phyloP scores from a whole-genome alignment of 495 filamentous ascomycete genomes.

The Xylaria telfairii region DNA sequence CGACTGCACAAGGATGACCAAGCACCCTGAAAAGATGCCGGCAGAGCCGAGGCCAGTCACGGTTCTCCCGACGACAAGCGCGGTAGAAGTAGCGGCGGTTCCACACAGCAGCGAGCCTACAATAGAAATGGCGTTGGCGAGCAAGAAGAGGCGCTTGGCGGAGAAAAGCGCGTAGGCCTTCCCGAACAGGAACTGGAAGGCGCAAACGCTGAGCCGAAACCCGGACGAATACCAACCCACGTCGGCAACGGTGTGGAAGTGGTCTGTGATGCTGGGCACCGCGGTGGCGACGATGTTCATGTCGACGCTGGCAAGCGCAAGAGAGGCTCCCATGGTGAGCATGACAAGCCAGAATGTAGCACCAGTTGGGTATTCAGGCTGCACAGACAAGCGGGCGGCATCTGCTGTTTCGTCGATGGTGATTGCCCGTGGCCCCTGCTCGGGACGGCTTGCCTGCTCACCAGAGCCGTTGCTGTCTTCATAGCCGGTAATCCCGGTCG shows the following conservation, averaged over 20 bases:
- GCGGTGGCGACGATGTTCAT: conserved; percentile 47
- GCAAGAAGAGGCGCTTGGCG: conserved; percentile 43
- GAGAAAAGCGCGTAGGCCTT: conserved; percentile 51
- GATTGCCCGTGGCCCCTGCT: neutral
- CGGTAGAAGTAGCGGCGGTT: conserved; percentile 47
- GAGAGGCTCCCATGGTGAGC: neutral
- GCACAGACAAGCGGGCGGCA: neutral
- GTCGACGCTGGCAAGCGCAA: conserved; percentile 24
- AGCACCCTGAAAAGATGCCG: conserved; percentile 45
- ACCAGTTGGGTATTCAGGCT: conserved; percentile 3
- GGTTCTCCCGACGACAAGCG: conserved; percentile 55
- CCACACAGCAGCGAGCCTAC: conserved; percentile 54
- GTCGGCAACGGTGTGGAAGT: conserved; percentile 46
- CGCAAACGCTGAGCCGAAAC: conserved; percentile 54
- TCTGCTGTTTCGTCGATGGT: neutral
- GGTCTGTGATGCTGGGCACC: conserved; percentile 49
- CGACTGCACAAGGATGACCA: conserved; percentile 38
- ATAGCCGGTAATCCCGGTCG: neutral
- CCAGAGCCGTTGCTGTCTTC: neutral
- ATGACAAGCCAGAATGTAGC: conserved; percentile 14
- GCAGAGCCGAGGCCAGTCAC: conserved; percentile 48
- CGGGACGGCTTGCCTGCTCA: neutral
- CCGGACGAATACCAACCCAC: conserved; percentile 57
- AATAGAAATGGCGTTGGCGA: conserved; percentile 32
- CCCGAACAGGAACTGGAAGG: conserved; percentile 55